These are phyloP conservation scores for Zizania palustris DNA, from an alignment of 202 grass and related monocot genomes.

Conservation along the genomic window DNA sequence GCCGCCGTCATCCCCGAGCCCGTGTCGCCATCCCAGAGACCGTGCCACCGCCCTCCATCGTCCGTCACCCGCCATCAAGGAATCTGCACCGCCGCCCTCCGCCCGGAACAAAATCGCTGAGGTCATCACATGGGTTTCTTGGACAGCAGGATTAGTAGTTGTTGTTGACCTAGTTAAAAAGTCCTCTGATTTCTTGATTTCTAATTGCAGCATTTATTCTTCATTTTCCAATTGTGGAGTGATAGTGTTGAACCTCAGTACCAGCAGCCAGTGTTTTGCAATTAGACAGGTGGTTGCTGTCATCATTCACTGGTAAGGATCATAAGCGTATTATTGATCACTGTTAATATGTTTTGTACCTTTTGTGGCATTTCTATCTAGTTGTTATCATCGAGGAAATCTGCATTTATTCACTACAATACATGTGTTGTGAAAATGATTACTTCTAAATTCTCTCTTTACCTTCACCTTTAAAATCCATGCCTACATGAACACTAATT, in stretches of 20 bases:
- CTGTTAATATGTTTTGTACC: not conserved
- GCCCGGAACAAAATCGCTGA: too few species aligned
- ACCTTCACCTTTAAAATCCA: not conserved
- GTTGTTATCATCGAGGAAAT: not conserved
- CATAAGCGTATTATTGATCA: not conserved
- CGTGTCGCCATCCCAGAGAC: too few species aligned
- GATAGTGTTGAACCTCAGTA: not conserved
- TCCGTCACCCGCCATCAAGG: too few species aligned
- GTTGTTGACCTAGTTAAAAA: not conserved
- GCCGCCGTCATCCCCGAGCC: too few species aligned
- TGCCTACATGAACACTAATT: not conserved
- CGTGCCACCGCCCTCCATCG: too few species aligned
- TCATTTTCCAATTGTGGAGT: conserved; percentile 9
- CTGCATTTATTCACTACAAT: conserved; percentile 2
- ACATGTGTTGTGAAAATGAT: not conserved
- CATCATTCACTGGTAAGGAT: not conserved
- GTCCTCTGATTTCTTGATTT: not conserved
- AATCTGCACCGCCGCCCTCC: too few species aligned
- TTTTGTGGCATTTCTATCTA: not conserved
- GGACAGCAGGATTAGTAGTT: not conserved
- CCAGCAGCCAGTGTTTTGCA: not conserved
- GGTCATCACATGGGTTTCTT: too few species aligned
- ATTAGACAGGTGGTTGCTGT: not conserved
- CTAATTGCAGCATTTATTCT: not conserved
- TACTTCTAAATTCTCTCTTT: not conserved